These are phyloP conservation scores for Geotrichum restrictum DNA, from an alignment of 1,139 yeast genomes.

Conservation along the genomic window DNA sequence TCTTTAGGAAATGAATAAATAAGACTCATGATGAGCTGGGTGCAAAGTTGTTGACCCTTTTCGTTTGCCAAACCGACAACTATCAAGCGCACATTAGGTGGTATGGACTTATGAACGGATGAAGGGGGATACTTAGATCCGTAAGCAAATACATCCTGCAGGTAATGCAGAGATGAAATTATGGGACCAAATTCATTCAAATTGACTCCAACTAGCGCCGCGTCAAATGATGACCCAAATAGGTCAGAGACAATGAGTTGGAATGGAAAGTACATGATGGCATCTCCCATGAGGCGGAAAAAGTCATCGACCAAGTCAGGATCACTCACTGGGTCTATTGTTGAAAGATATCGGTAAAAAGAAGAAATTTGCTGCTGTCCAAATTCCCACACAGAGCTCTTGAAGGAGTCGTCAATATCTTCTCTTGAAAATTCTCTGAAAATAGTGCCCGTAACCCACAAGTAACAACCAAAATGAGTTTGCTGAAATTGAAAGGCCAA, in stretches of 20 bases:
- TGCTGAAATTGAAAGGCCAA: constrained; percentile 63
- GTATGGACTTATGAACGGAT: constrained; percentile 57
- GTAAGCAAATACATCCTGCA: constrained; percentile 79
- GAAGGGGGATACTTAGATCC: constrained; percentile 78
- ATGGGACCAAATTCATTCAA: constrained; percentile 71
- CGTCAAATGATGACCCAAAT: constrained; percentile 55
- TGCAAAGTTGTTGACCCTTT: constrained; percentile 57
- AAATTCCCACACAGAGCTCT: constrained; percentile 50
- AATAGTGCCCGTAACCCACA: constrained; percentile 86
- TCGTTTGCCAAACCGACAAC: constrained; percentile 45
- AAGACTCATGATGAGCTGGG: constrained; percentile 59
- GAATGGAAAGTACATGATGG: constrained; percentile 73
- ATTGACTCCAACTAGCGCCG: constrained; percentile 54
- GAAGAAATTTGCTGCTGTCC: constrained; percentile 46
- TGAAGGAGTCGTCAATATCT: constrained; percentile 41
- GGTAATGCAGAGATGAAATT: constrained; percentile 63
- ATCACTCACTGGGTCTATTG: constrained; percentile 41
- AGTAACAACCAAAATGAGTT: constrained; percentile 73
- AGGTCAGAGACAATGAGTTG: constrained; percentile 57
- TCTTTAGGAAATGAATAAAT: constrained; percentile 70
- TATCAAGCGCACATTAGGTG: constrained; percentile 50
- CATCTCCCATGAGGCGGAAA: constrained; percentile 76
- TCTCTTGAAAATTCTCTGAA: constrained; percentile 69
- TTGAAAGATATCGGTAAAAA: constrained; percentile 41
- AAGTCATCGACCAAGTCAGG: constrained; percentile 87